Base-by-base conservation (phyloP, 2,329 filamentous ascomycete species). In the Thelonectria discophora region DNA sequence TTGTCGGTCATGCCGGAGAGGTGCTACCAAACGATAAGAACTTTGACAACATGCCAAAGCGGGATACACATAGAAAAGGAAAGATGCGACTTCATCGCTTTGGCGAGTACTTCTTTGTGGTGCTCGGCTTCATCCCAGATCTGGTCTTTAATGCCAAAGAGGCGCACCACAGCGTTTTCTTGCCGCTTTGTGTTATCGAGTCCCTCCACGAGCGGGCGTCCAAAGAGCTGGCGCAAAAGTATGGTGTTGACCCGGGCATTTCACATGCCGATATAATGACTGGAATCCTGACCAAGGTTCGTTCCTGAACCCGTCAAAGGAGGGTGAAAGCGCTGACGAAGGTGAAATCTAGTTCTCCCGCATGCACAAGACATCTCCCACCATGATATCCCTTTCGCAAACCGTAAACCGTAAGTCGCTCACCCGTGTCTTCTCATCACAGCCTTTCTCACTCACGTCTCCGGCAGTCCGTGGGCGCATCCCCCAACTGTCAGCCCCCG, bases 391-490 rank as follows among this genome's bases (percentile, higher is more conserved):
- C 3, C 37, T 39, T 5, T 39, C 37, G 37, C 37, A 39, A n/a
- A 39, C 37, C 5, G 37, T 39, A 5, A 39, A 39, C 37, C n/a
- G 37, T 39, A 39, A 39, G 37, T n/a, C n/a, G n/a, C n/a, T 39
- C 37, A 39, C 11, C 3, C 3, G 5, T 11, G 11, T 12, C 8
- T 39, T 9, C 4, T 39, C 12, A 9, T 39, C 5, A 9, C 37
- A n/a, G 37, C n/a, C n/a, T n/a, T 5, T 24, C 24, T 64, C 0
- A 54, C 61, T 10, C 48, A 51, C 0, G 40, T 63, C 1, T 4
- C 2, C 24, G 4, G 2, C 3, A 63, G 61, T 63, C 11, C 21
- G 59, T 21, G 59, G 46, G 12, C 59, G 61, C 9, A 45, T 62
- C 5, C 55, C 55, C 2, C 27, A 40, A 2, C 18, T 62, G 12